Conservation (phyloP, 495 filamentous ascomycete genomes). For the Halenospora varia region DNA sequence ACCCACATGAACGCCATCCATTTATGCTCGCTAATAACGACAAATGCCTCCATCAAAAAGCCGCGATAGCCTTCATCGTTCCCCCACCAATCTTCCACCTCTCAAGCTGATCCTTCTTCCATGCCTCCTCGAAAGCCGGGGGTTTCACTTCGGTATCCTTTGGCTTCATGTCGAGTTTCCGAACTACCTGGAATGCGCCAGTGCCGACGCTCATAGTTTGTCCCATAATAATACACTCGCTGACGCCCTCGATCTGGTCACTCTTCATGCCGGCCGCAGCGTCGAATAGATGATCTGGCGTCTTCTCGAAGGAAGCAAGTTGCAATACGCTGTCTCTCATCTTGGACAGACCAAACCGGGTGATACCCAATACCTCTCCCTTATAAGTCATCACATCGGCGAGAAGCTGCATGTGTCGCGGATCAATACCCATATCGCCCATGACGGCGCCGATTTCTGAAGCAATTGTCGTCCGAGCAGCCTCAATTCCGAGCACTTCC, state of each 20-base stretch:
- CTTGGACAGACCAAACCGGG: slow-evolving; percentile 91
- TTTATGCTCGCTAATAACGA: background rate
- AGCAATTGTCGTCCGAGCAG: slow-evolving; percentile 80
- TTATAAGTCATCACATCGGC: slow-evolving; percentile 99
- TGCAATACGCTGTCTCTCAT: slow-evolving; percentile 95
- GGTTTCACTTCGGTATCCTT: slow-evolving; percentile 58
- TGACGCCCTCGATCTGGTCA: slow-evolving; percentile 87
- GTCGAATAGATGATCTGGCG: slow-evolving; percentile 94
- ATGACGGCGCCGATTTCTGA: slow-evolving; percentile 78
- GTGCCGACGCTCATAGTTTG: slow-evolving; percentile 89
- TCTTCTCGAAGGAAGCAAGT: slow-evolving; percentile 97
- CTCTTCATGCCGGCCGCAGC: slow-evolving; percentile 85
- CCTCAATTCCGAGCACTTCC: slow-evolving; percentile 96
- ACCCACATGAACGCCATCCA: background rate
- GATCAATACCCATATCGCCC: slow-evolving; percentile 92
- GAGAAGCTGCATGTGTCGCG: slow-evolving; percentile 95
- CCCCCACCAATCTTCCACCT: slow-evolving; percentile 9
- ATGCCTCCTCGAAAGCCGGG: slow-evolving; percentile 75
- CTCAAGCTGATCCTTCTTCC: slow-evolving; percentile 36
- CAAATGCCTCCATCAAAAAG: background rate
- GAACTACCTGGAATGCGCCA: slow-evolving; percentile 83
- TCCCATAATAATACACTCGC: slow-evolving; percentile 97
- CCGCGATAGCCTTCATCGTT: background rate
- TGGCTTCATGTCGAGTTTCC: slow-evolving; percentile 63
- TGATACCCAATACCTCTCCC: slow-evolving; percentile 96